Conservation (phyloP, 495 filamentous ascomycete genomes). For the Aspergillus funiculosus region DNA sequence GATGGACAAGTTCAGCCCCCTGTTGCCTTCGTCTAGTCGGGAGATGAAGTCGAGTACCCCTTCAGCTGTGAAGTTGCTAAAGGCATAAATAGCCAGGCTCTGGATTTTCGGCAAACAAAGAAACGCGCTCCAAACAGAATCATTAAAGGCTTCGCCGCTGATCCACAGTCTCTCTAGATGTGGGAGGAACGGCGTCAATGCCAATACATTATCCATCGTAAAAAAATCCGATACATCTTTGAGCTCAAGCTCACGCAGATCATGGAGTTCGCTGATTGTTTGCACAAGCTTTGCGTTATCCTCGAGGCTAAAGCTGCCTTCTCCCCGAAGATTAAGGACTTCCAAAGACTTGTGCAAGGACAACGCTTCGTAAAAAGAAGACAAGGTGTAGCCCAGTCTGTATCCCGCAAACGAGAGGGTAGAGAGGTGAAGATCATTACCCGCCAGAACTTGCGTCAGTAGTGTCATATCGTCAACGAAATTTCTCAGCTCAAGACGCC, state of each 20-base stretch:
- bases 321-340: slow-evolving; percentile 44
- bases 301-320: slow-evolving; percentile 41
- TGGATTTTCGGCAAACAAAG: slow-evolving; percentile 37
- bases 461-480: slow-evolving; percentile 49
- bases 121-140: slow-evolving; percentile 44
- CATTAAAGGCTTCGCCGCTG: slow-evolving; percentile 49
- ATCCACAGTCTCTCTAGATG: slow-evolving; percentile 51
- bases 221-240: slow-evolving; percentile 51
- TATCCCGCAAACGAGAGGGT: slow-evolving; percentile 47
- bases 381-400: slow-evolving; percentile 32
- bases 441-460: slow-evolving; percentile 48
- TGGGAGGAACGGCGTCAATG: slow-evolving; percentile 44
- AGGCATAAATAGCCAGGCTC: slow-evolving; percentile 40
- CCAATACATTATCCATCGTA: slow-evolving; percentile 43
- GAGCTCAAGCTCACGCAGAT: slow-evolving; percentile 49
- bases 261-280: slow-evolving; percentile 39
- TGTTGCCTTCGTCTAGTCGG: slow-evolving; percentile 31
- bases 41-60: slow-evolving; percentile 44
- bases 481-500: slow-evolving; percentile 42
- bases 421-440: slow-evolving; percentile 43
- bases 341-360: slow-evolving; percentile 41
- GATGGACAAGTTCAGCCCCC: slow-evolving; percentile 36
- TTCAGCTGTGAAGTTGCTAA: slow-evolving; percentile 41
- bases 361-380: slow-evolving; percentile 53
- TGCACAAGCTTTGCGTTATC: slow-evolving; percentile 47